Percentiles rank a stretch among this genome's conserved stretches.
These are phyloP conservation scores for Acanthamoeba culbertsoni DNA, from an alignment of 208 protist genomes.

Conservation along the genomic window DNA sequence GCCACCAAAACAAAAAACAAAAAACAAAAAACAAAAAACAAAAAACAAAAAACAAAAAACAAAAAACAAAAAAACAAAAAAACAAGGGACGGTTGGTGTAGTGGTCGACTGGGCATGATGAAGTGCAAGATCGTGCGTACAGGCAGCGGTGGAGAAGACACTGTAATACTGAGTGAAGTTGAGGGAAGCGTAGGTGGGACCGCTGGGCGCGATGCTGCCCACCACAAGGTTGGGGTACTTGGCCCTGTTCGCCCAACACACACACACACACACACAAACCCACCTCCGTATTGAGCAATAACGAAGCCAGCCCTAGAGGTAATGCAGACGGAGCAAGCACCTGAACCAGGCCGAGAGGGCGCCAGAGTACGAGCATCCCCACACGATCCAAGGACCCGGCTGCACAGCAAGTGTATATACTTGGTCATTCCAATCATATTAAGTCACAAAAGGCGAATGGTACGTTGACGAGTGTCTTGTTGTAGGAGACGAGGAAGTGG, in stretches of 20 bases:
- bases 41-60: neutral
- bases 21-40: neutral
- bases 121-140: no score
- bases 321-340: neutral
- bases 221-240: slow-evolving; percentile 53
- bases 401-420: neutral
- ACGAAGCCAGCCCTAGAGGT: neutral
- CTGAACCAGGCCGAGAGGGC: slow-evolving; percentile 51
- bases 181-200: neutral
- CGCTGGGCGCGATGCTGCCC: slow-evolving; percentile 5
- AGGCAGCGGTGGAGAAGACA: neutral
- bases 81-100: neutral
- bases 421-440: neutral
- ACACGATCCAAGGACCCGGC: slow-evolving; percentile 18
- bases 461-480: neutral
- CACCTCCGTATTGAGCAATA: no score
- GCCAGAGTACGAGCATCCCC: slow-evolving; percentile 50
- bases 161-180: slow-evolving; percentile 55
- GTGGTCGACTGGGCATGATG: no score
- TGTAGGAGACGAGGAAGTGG: slow-evolving; percentile 41
- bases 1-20: neutral
- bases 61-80: neutral
- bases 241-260: neutral
- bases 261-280: no score
- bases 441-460: neutral